Evolutionary conservation across 208 protist genomes (phyloP).

Genomic region (Strigomonas culicis): DNA sequence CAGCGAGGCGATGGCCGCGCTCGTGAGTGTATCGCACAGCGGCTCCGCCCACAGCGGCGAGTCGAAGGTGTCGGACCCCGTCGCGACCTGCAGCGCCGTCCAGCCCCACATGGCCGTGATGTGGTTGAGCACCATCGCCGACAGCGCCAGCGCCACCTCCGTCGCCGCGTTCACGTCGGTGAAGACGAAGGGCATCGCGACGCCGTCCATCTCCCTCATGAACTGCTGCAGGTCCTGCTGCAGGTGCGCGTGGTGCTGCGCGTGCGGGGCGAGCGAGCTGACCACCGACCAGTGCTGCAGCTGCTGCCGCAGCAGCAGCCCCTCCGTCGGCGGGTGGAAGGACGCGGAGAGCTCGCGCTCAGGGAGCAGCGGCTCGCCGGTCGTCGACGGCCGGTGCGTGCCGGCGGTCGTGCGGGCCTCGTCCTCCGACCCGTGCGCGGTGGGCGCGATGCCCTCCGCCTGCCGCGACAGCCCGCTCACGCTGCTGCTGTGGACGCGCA

Average conservation of each 20-base stretch:
- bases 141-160: slow-evolving; percentile 11
- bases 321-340: no score
- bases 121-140: slow-evolving; percentile 2
- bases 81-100: slow-evolving; percentile 1
- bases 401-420: neutral
- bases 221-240: no score
- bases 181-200: neutral
- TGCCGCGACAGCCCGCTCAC: no score
- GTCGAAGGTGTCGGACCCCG: neutral
- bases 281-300: no score
- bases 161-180: neutral
- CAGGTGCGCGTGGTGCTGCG: no score
- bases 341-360: no score
- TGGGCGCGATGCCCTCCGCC: neutral
- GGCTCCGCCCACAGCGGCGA: neutral
- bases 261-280: no score
- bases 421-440: neutral
- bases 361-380: neutral
- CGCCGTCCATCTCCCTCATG: no score
- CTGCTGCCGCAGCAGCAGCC: no score
- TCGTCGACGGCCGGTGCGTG: neutral
- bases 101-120: neutral
- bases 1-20: neutral
- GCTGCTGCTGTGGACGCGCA: neutral
- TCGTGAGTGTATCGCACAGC: neutral